phyloP scores from a whole-genome alignment of 2,329 filamentous ascomycete species.

The Meredithiella fracta region DNA sequence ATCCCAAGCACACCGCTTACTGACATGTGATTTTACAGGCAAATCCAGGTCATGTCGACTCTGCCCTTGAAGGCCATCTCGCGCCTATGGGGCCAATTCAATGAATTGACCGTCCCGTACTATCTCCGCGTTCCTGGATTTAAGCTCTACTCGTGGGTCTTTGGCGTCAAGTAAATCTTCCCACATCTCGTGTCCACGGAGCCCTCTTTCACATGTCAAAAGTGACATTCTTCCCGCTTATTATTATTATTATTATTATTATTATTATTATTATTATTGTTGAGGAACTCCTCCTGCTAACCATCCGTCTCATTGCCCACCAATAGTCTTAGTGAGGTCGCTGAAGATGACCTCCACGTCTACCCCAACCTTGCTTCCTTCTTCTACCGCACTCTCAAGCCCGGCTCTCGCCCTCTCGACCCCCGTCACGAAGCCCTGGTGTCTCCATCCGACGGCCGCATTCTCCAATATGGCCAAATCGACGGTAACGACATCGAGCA shows the following conservation, averaged over 20 bases:
- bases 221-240: not conserved
- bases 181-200: not conserved
- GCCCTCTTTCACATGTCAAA: constrained; percentile 10
- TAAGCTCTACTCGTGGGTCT: constrained; percentile 77
- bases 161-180: constrained; percentile 56
- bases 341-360: constrained; percentile 70
- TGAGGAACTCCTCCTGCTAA: constrained; percentile 2
- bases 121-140: constrained; percentile 79
- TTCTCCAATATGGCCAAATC: constrained; percentile 85
- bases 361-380: constrained; percentile 92
- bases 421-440: constrained; percentile 63
- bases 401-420: constrained; percentile 71
- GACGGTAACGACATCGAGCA: constrained; percentile 92
- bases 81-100: constrained; percentile 78
- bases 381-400: constrained; percentile 91
- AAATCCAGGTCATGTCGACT: constrained; percentile 86
- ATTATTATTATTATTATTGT: not conserved
- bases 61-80: constrained; percentile 82
- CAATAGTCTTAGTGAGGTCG: constrained; percentile 61
- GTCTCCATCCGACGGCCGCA: constrained; percentile 75
- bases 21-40: constrained; percentile 31
- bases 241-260: constrained; percentile 7
- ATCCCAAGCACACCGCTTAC: not conserved
- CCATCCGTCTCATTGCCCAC: not conserved
- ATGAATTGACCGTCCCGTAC: constrained; percentile 76